These are phyloP conservation scores for Mycena sanguinolenta DNA, from an alignment of 768 basidiomycete species.

Conservation along the genomic window DNA sequence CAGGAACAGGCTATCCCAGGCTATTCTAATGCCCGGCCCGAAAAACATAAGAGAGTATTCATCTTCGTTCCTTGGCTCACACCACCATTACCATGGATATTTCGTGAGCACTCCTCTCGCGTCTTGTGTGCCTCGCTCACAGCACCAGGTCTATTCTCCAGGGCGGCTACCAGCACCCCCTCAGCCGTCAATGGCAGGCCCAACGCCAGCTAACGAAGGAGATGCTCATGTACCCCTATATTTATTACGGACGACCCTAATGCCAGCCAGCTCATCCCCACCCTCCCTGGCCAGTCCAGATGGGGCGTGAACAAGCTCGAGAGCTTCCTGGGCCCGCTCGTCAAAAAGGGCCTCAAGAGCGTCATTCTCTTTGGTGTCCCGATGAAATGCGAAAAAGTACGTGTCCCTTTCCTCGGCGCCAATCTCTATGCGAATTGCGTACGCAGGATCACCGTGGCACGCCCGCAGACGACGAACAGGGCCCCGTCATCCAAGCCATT, in stretches of 20 bases:
- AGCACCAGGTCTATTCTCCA: conserved; percentile 82
- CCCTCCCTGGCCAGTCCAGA: conserved; percentile 87
- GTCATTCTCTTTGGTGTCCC: conserved; percentile 98
- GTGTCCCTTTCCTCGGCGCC: conserved; percentile 3
- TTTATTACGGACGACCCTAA: conserved; percentile 97
- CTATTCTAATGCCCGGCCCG: background rate
- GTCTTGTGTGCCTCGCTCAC: conserved; percentile 3
- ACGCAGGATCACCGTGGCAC: conserved; percentile 86
- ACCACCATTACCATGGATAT: conserved; percentile 57
- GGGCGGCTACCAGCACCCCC: conserved; percentile 94
- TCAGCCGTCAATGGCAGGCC: conserved; percentile 90
- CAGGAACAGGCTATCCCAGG: background rate
- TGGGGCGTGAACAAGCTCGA: conserved; percentile 98
- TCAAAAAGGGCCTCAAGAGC: conserved; percentile 89
- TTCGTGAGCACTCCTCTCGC: conserved; percentile 52
- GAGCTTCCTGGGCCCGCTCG: conserved; percentile 87
- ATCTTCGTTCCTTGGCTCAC: background rate
- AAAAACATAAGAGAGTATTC: background rate
- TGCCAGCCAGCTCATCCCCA: conserved; percentile 80
- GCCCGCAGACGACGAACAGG: conserved; percentile 89
- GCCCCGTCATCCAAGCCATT: conserved; percentile 96
- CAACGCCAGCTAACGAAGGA: conserved; percentile 84
- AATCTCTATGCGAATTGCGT: background rate
- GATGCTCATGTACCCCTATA: conserved; percentile 99
- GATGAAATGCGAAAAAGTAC: conserved; percentile 80